Evolutionary conservation across 768 basidiomycete genomes (phyloP), one percentile per base, ranked within the genome.

Genomic region (Nevesoporus exiguus): DNA sequence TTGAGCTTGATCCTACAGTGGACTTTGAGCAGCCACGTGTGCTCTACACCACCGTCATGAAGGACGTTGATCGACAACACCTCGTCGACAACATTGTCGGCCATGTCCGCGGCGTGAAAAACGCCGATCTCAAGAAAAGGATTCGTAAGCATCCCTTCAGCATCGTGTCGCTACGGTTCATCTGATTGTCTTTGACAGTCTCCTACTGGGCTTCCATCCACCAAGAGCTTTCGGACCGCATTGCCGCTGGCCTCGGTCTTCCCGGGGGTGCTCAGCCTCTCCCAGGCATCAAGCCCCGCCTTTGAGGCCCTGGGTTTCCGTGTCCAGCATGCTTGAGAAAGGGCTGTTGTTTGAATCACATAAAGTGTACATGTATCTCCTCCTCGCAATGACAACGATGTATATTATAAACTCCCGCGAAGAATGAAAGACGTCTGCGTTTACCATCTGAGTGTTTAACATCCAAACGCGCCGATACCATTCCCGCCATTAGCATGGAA

Each of bases 1-100:
- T 10, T 50, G 31, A 54, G 8, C 7, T 45, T 48, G 24, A 47
- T 29, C 7, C 27, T 58, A 2, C 51, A 89, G 87, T 90, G 60
- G 89, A 92, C 76, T 92, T 91, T 63, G 89, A 90, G 74, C 90
- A 90, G 67, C 89, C 89, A 13, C 84, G 88, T 53, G 80, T 76
- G 22, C 70, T 91, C 50, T 91, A 83, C 77, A 65, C 62, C 54
- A 81, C 77, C 59, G 88, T 90, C n/a, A 82, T 85, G 79, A 78
- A 76, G 51, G 82, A 88, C 54, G 66, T 74, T 25, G 77, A 79
- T 59, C 76, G 82, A 34, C 76, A 80, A 55, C 81, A 84, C 60
- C 82, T 85, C 48, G 80, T 90, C 52, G 67, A 74, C 64, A 92
- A 92, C 66, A 71, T 92, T 44, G 75, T 82, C 24, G 85, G 73